A percentile compares a stretch with the other conserved stretches of the same genome.
phyloP scores from a whole-genome alignment of 768 basidiomycete genomes.

The Lactarius vividus region DNA sequence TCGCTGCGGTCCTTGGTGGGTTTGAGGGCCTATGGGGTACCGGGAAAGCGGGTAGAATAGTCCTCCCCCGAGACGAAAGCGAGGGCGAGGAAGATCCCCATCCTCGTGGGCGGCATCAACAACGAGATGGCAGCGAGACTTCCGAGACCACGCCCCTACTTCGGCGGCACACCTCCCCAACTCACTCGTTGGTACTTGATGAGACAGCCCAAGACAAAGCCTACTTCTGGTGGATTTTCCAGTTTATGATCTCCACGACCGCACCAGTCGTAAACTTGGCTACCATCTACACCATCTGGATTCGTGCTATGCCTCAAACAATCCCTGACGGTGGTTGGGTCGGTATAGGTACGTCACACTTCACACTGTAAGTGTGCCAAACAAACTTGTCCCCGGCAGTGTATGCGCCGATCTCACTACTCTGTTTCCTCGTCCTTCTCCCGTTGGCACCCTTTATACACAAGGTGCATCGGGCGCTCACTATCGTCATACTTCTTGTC shows the following conservation, averaged over 20 bases:
- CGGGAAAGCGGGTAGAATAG: slow-evolving; percentile 22
- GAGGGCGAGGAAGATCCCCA: neutral
- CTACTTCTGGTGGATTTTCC: slow-evolving; percentile 56
- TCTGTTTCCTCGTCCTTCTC: slow-evolving; percentile 51
- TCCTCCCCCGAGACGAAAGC: slow-evolving; percentile 11
- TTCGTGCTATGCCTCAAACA: slow-evolving; percentile 51
- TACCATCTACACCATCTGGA: slow-evolving; percentile 42
- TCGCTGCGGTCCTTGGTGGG: slow-evolving; percentile 41
- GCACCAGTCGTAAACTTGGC: slow-evolving; percentile 54
- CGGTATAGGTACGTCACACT: slow-evolving; percentile 44
- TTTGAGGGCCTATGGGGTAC: slow-evolving; percentile 37
- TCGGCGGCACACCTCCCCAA: slow-evolving; percentile 5
- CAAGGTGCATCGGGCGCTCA: slow-evolving; percentile 44
- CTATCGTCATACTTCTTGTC: slow-evolving; percentile 38
- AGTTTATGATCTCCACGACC: slow-evolving; percentile 54
- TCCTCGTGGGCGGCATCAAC: neutral
- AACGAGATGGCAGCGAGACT: slow-evolving; percentile 22
- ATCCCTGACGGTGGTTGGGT: slow-evolving; percentile 60
- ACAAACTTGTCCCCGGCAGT: slow-evolving; percentile 39
- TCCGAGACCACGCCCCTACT: slow-evolving; percentile 25
- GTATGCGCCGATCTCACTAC: slow-evolving; percentile 45
- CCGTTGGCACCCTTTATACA: slow-evolving; percentile 65
- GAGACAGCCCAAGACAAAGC: slow-evolving; percentile 29
- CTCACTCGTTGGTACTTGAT: slow-evolving; percentile 2
- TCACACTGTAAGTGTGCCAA: neutral